phyloP scores from a whole-genome alignment of 2,329 filamentous ascomycete species.

The Dactylellina parvicollis region DNA sequence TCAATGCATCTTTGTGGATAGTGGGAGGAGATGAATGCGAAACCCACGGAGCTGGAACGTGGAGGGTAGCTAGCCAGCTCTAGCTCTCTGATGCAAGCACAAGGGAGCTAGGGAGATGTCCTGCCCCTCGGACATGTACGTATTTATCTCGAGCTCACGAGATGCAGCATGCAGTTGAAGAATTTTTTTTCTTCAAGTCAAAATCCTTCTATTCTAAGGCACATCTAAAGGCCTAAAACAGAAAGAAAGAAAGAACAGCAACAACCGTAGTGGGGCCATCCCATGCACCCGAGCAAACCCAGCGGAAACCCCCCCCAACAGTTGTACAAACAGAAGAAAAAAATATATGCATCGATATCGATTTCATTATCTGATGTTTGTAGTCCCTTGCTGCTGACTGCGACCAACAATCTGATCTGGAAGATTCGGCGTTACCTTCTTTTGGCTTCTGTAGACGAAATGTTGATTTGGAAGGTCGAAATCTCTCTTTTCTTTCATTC shows the following conservation, averaged over 20 bases:
- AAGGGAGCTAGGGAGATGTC: slow-evolving; percentile 28
- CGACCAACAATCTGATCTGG: slow-evolving; percentile 7
- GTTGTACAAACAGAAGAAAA: slow-evolving; percentile 21
- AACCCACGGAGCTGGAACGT: slow-evolving; percentile 54
- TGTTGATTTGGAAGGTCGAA: slow-evolving; percentile 38
- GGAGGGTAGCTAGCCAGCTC: slow-evolving; percentile 30
- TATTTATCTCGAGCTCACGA: slow-evolving; percentile 41
- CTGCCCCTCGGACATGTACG: slow-evolving; percentile 18
- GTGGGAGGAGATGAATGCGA: slow-evolving; percentile 46
- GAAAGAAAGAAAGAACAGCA: not conserved
- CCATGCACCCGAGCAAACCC: not conserved
- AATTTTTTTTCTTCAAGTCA: slow-evolving; percentile 6
- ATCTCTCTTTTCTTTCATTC: not conserved
- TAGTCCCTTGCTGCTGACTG: not conserved
- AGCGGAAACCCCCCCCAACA: slow-evolving; percentile 3
- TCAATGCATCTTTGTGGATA: slow-evolving; percentile 39
- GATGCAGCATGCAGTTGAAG: slow-evolving; percentile 42
- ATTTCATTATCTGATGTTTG: slow-evolving; percentile 4
- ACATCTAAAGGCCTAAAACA: slow-evolving; percentile 1
- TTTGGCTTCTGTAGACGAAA: not conserved
- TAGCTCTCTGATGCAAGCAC: slow-evolving; percentile 18
- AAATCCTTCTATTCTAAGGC: slow-evolving; percentile 9
- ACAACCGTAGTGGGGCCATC: slow-evolving; percentile 4
- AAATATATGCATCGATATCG: slow-evolving; percentile 1
- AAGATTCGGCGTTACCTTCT: slow-evolving; percentile 20